Base-by-base conservation (phyloP, 331 rosid species). In the Ulmus americana region DNA sequence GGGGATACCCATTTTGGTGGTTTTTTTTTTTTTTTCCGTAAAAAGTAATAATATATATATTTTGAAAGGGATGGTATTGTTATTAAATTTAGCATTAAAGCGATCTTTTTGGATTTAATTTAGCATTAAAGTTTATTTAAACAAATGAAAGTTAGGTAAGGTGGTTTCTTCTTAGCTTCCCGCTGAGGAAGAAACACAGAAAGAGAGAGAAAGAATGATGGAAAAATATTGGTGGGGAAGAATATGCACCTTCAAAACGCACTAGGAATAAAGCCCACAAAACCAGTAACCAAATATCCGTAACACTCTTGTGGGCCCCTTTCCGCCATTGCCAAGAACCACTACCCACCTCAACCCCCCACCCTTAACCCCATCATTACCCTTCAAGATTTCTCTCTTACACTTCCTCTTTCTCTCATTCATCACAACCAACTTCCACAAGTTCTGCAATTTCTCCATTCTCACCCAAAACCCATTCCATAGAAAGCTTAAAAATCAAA, bases 311-410 rank as follows among this genome's bases (percentile, higher is more conserved):
- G 81, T 70, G 95, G 90, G 86, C 77, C 91, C 80, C 70, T 55
- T 69, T 77, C 81, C 72, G 78, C 88, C 94, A 83, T 83, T 59
- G 84, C 82, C 80, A 80, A 74, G 64, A 71, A 49, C 63, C 71
- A 61, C 8, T 59, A 28, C 67, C 80, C 83, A 84, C 79, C 73
- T 76, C 76, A 70, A 63, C 74, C 73, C 78, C 64, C 16, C 55
- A 61, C 75, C 73, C 74, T 72, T 58, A 73, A 46, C 48, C 56
- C 84, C 84, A 91, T 92, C 96, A 92, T 84, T 86, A 75, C 90
- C 82, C 18, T 70, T 79, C 56, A 41, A 67, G 82, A 85, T 85
- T 78, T 83, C 56, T 71, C 68, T 64, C 48, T 74, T 75, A 73
- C 83, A 56, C 54, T 35, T 46, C 8, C 9, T 48, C 41, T 64